Base-by-base conservation (phyloP, 179 eudicot species). In the Drosera spatulata region DNA sequence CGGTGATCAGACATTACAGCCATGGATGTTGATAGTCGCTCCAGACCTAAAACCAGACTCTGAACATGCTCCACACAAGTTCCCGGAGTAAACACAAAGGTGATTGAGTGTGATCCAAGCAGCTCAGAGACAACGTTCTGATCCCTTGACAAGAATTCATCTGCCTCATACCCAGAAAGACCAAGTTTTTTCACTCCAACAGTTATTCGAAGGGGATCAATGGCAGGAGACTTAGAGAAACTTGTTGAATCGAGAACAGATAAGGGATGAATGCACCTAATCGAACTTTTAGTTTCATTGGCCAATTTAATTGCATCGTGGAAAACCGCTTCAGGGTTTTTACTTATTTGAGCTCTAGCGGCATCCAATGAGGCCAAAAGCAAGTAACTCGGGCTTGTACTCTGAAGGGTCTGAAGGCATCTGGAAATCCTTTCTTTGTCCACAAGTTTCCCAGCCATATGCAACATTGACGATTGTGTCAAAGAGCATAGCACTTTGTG, bases 321-420 rank as follows among this genome's bases (percentile, higher is more conserved):
- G 63, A 90, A 87, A 59, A 85, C 12, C 11, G 56, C 57, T 61
- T 61, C 67, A 2, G 77, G 71, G 63, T 63, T 78, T 52, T 73
- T 75, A 58, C 78, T 73, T 41, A 90, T 58, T 59, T 90, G 89
- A 61, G 78, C 77, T 67, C 79, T 80, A 40, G 93, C 83, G 63
- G 97, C 97, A 75, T 87, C 97, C 42, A 90, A 65, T n/a, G 97
- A 90, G 39, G 97, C 93, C 59, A 90, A 64, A 58, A 90, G 82
- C 60, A 90, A 75, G 66, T 79, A 87, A 75, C 90, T 90, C 33
- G 97, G 95, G 72, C 97, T 90, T 38, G 75, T 90, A 69, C 85
- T 87, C 71, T 90, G 93, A 61, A 90, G 89, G 9, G 80, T 85
- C 58, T 87, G 97, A 68, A 90, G 89, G 76, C 87, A 84, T 71